Evolutionary conservation across 1,284 basidiomycete species (phyloP), one percentile per base, ranked within the genome.

Genomic region (Xerocomus nothofagi): DNA sequence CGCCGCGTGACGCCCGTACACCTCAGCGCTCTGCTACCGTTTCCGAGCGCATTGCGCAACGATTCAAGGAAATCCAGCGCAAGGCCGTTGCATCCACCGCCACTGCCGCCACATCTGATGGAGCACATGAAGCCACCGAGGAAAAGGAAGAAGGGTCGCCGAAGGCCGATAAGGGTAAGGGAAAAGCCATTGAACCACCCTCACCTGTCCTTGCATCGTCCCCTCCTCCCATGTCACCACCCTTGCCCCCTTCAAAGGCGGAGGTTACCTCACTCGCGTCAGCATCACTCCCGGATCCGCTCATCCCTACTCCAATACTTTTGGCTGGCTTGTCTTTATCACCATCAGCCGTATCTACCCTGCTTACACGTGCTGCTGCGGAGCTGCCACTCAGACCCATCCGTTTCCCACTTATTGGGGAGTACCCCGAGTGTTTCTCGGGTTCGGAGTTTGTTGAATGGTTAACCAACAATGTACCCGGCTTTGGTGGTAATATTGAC

Each of bases 381-480:
- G 81, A 90, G 63, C 73, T 85, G 50, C 81, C 75, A 39, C 76
- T 84, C 52, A 81, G 79, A 53, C 73, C 82, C 29, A 79, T 86
- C 51, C 86, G 82, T 43, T 84, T 91, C 71, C 87, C 91, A 1
- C 75, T 95, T 20, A 69, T 95, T n/a, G 92, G 92, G 23, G 90
- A 92, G 67, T 94, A 94, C 59, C 81, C 84, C 20, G 86, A 91
- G 57, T 88, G 88, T 53, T 93, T 93, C 67, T 84, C 81, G 5
- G 90, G 90, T 42, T 87, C 89, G 36, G 90, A 92, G 54, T 82
- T 92, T 55, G 84, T 84, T 15, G 74, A 76, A 26, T 93, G 88
- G 88, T 69, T 93, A 45, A 79, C 79, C 51, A 77, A 79, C 50
- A 82, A 85, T 54, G 78, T 91, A 5, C 76, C 81, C 53, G 86